Percentiles rank a stretch among this genome's conserved stretches.
These are phyloP conservation scores for Hypoxylon subgilvum DNA, from an alignment of 495 filamentous ascomycete genomes.

Conservation along the genomic window DNA sequence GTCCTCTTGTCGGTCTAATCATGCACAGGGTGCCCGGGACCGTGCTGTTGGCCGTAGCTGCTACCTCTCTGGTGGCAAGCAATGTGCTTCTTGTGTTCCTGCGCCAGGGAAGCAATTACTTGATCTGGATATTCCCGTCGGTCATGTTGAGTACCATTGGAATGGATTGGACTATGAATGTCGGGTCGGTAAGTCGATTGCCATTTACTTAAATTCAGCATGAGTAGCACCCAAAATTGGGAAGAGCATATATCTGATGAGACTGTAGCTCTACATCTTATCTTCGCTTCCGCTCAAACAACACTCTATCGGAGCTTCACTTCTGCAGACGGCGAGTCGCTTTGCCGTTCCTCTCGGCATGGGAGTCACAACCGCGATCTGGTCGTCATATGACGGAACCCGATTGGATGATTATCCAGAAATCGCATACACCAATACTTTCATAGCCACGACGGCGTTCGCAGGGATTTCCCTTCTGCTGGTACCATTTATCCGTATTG, in stretches of 20 bases:
- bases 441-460: slow-evolving; percentile 43
- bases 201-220: too few species aligned
- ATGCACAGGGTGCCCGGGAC: slow-evolving; percentile 44
- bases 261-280: slow-evolving; percentile 34
- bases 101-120: slow-evolving; percentile 42
- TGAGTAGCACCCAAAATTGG: background rate
- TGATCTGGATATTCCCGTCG: slow-evolving; percentile 45
- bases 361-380: slow-evolving; percentile 44
- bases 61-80: slow-evolving; percentile 37
- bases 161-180: slow-evolving; percentile 49
- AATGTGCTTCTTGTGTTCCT: slow-evolving; percentile 46
- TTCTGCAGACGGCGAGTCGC: slow-evolving; percentile 46
- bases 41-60: slow-evolving; percentile 37
- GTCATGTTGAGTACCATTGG: slow-evolving; percentile 45
- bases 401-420: slow-evolving; percentile 25
- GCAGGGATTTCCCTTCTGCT: slow-evolving; percentile 38
- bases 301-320: slow-evolving; percentile 44
- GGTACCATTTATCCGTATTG: slow-evolving; percentile 45
- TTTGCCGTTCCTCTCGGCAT: slow-evolving; percentile 47
- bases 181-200: slow-evolving; percentile 42
- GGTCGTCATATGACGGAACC: slow-evolving; percentile 37
- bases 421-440: slow-evolving; percentile 44
- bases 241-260: slow-evolving; percentile 12
- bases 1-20: slow-evolving; percentile 43
- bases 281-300: slow-evolving; percentile 41